phyloP scores from a whole-genome alignment of 768 basidiomycete genomes.

The Suillus hirtellus region DNA sequence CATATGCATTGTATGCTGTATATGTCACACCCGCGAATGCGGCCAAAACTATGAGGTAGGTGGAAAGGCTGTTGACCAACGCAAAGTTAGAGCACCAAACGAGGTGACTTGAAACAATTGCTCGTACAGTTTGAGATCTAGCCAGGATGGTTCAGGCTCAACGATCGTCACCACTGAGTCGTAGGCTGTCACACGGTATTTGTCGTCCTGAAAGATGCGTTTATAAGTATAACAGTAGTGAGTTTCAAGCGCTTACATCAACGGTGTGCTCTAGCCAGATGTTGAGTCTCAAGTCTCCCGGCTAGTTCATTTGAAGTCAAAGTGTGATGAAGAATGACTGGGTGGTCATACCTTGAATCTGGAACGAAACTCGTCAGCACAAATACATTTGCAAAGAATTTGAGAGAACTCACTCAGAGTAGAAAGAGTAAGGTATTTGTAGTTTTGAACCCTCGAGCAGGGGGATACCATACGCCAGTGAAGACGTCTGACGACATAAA shows the following conservation, averaged over 20 bases:
- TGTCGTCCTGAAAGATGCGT: conserved; percentile 44
- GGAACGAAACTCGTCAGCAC: conserved; percentile 16
- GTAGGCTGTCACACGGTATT: conserved; percentile 65
- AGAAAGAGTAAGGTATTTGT: conserved; percentile 69
- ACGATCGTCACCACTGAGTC: conserved; percentile 78
- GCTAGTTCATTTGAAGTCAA: conserved; percentile 40
- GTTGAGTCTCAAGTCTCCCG: conserved; percentile 72
- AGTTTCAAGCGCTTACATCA: conserved; percentile 46
- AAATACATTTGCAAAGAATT: conserved; percentile 8
- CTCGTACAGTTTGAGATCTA: conserved; percentile 79
- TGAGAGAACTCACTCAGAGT: conserved; percentile 69
- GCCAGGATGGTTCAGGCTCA: conserved; percentile 74
- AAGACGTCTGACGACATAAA: conserved; percentile 50
- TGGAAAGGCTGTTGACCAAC: conserved; percentile 47
- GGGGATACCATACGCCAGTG: conserved; percentile 50
- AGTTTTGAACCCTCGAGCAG: conserved; percentile 59
- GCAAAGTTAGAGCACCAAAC: conserved; percentile 4
- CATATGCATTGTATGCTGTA: conserved; percentile 62
- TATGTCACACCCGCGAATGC: conserved; percentile 65
- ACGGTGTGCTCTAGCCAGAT: conserved; percentile 73
- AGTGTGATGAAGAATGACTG: background rate
- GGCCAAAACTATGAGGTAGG: conserved; percentile 69
- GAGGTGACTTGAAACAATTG: background rate
- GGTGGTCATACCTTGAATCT: conserved; percentile 59
- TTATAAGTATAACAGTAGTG: background rate